Evolutionary conservation across 169 alveolate genomes (phyloP), one percentile per base, ranked within the genome.

Genomic region (Amoebophrya sp.): DNA sequence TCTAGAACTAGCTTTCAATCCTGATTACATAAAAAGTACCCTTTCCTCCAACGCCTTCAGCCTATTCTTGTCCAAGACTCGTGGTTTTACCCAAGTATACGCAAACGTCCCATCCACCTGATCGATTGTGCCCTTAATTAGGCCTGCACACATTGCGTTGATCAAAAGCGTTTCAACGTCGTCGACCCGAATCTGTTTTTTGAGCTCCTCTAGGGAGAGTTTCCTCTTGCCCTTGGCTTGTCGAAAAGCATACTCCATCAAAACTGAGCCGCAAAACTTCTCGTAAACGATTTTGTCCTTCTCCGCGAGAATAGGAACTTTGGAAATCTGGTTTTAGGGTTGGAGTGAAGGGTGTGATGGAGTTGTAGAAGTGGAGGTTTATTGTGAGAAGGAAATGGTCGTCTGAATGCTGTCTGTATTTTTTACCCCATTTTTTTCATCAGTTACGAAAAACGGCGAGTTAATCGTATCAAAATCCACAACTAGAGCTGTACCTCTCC

Each of bases 61-160:
- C 2, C 83, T 6, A 1, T 6, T 26, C 36, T 65, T 6, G 26
- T 65, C 83, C 36, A 65, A 36, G 38, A 65, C 83, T 6, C 83
- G 83, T 10, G 83, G 83, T 36, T 65, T 65, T 29, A 65, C 83
- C 39, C n/a, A 65, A 36, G 18, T 29, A 36, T 65, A 65, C 3
- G 83, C 0, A 36, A 65, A 65, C 39, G 33, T 6, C 83, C n/a
- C n/a, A n/a, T 65, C 36, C 83, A 65, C 83, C 83, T 65, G 83
- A 36, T 65, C 83, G 83, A 65, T 65, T 10, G 83, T 65, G 2
- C 83, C 83, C 33, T 65, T 65, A 36, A 65, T 65, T 29, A 65
- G 83, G 83, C n/a, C 83, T 36, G 83, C 83, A 26, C 83, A 65
- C 83, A 65, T 65, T 36, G 83, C 83, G 33, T 65, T 65, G 83